phyloP scores from a whole-genome alignment of 2,329 filamentous ascomycete species.

The Curvularia eragrostidis region DNA sequence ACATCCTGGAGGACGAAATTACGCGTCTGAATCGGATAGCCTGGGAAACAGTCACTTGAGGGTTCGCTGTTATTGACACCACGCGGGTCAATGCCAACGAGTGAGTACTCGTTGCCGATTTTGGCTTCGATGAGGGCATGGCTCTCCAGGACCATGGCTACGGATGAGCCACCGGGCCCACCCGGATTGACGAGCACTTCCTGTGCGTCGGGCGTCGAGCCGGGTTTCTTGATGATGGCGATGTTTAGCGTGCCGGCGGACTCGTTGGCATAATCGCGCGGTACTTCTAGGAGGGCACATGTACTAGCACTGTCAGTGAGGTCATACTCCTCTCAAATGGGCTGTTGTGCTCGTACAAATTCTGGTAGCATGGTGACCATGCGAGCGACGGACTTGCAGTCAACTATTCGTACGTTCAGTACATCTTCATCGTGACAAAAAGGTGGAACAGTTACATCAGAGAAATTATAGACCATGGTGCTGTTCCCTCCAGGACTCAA shows the following conservation, averaged over 20 bases:
- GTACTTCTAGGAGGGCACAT: constrained; percentile 26
- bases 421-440: not conserved
- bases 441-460: not conserved
- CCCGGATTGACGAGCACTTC: constrained; percentile 30
- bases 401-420: not conserved
- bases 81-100: constrained; percentile 44
- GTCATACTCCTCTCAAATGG: no score
- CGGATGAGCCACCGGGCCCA: constrained; percentile 44
- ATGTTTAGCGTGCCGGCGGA: constrained; percentile 22
- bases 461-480: not conserved
- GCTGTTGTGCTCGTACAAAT: not conserved
- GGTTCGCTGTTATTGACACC: constrained; percentile 30
- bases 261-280: constrained; percentile 27
- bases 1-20: not conserved
- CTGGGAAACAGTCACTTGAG: constrained; percentile 20
- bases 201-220: constrained; percentile 13
- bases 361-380: not conserved
- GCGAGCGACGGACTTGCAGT: not conserved
- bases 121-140: constrained; percentile 2
- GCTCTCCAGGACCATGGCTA: constrained; percentile 18
- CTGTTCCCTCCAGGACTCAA: not conserved
- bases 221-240: constrained; percentile 23
- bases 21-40: not conserved
- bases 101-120: constrained; percentile 38
- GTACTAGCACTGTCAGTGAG: not conserved